phyloP scores from a whole-genome alignment of 75 land plant species.

The Picea sitchensis region DNA sequence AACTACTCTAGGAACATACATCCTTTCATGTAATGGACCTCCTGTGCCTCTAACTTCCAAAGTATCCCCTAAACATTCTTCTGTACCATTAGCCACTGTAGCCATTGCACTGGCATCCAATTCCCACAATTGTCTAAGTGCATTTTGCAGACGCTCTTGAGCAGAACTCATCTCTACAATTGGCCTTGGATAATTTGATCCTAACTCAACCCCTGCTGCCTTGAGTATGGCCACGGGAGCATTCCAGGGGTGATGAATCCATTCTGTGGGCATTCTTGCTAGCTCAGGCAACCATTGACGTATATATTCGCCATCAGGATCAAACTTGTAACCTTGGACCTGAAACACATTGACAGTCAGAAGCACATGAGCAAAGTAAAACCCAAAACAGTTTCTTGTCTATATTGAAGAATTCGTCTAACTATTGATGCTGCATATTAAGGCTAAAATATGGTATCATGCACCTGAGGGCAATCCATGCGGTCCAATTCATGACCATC shows the following conservation, averaged over 20 bases:
- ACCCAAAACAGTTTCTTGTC: background rate
- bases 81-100: conserved; percentile 28
- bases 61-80: conserved; percentile 69
- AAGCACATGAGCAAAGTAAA: conserved; percentile 2
- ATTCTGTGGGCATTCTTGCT: conserved; percentile 83
- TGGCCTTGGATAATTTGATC: conserved; percentile 85
- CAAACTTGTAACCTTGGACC: conserved; percentile 77
- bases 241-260: conserved; percentile 99
- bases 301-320: conserved; percentile 92
- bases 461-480: conserved; percentile 81
- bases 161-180: conserved; percentile 72
- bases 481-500: conserved; percentile 91
- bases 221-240: conserved; percentile 70
- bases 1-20: conserved; percentile 61
- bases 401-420: background rate
- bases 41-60: conserved; percentile 38
- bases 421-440: background rate
- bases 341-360: conserved; percentile 20
- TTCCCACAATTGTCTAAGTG: conserved; percentile 74
- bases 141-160: conserved; percentile 57
- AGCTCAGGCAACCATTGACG: conserved; percentile 94
- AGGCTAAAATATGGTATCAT: background rate
- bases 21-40: conserved; percentile 29
- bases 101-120: conserved; percentile 42
- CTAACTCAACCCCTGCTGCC: conserved; percentile 87